Evolutionary conservation across 208 protist species (phyloP).

Genomic region (Crithidia acanthocephali): DNA sequence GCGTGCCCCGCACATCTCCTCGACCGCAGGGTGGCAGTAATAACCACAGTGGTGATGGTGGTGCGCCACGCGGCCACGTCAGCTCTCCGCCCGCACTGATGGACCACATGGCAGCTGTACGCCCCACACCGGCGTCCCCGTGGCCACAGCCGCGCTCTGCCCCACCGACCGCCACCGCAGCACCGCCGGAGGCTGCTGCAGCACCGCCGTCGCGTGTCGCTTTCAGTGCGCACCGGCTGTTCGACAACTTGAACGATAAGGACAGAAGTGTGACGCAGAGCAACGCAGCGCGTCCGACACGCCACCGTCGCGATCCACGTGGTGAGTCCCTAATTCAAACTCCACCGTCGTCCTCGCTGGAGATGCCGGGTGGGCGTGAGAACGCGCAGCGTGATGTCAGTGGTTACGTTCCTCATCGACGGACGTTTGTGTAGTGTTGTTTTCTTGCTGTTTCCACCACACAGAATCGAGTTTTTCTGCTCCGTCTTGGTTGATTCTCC

Average conservation of each 20-base stretch:
- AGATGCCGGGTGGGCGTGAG: not conserved
- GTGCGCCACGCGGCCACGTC: not conserved
- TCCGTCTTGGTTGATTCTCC: too few relatives aligned
- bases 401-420: constrained; percentile 10
- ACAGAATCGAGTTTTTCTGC: too few relatives aligned
- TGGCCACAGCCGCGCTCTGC: constrained; percentile 24
- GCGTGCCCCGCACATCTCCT: not conserved
- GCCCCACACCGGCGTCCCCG: constrained; percentile 3
- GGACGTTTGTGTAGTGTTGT: constrained; percentile 7
- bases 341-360: constrained; percentile 11
- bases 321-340: constrained; percentile 17
- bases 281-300: not conserved
- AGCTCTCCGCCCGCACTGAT: not conserved
- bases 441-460: not conserved
- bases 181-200: not conserved
- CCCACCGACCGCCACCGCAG: not conserved
- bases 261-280: not conserved
- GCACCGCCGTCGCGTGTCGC: not conserved
- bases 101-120: not conserved
- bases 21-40: not conserved
- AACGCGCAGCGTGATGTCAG: not conserved
- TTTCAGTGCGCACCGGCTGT: constrained; percentile 18
- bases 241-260: not conserved
- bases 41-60: too few relatives aligned
- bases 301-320: not conserved